phyloP scores from a whole-genome alignment of 805 yeast genomes.

The Kuraishia molischiana region DNA sequence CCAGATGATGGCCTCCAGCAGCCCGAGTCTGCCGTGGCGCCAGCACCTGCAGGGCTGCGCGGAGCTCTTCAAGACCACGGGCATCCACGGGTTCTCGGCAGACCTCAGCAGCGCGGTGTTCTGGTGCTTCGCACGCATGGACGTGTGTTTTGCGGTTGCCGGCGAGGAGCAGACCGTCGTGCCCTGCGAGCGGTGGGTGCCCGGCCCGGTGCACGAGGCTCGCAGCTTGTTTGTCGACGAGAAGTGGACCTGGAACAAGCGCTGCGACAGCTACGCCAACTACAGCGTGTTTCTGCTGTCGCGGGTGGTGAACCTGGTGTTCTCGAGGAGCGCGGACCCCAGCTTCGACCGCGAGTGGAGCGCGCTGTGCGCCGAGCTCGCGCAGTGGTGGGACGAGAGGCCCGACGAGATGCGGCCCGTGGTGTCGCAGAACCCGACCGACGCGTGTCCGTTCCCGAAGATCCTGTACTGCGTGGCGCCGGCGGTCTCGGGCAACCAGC shows the following conservation, averaged over 20 bases:
- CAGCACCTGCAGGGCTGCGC: slow-evolving; percentile 29
- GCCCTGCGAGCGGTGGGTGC: slow-evolving; percentile 23
- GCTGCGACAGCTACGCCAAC: slow-evolving; percentile 18
- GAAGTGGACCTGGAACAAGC: slow-evolving; percentile 4
- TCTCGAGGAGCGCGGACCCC: slow-evolving; percentile 9
- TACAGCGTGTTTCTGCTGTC: slow-evolving; percentile 25
- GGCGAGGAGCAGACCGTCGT: slow-evolving; percentile 26
- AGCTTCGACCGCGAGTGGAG: slow-evolving; percentile 25
- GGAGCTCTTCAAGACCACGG: slow-evolving; percentile 23
- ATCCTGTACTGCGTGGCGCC: slow-evolving; percentile 25
- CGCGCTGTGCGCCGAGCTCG: slow-evolving; percentile 26
- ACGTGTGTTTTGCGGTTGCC: slow-evolving; percentile 25
- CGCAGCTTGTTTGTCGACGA: background rate
- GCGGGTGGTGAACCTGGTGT: slow-evolving; percentile 24
- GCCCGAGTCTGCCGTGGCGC: slow-evolving; percentile 27
- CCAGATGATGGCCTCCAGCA: slow-evolving; percentile 28
- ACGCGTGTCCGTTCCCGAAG: slow-evolving; percentile 25
- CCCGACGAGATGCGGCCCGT: slow-evolving; percentile 24
- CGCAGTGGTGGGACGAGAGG: slow-evolving; percentile 24
- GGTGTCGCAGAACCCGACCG: slow-evolving; percentile 13
- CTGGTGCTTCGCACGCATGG: slow-evolving; percentile 35
- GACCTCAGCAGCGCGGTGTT: slow-evolving; percentile 26
- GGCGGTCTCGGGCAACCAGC: slow-evolving; percentile 26
- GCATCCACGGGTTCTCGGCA: slow-evolving; percentile 25
- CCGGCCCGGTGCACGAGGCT: slow-evolving; percentile 11